These are phyloP conservation scores for Penicillium longicatenatum DNA, from an alignment of 495 filamentous ascomycete species.

Conservation along the genomic window DNA sequence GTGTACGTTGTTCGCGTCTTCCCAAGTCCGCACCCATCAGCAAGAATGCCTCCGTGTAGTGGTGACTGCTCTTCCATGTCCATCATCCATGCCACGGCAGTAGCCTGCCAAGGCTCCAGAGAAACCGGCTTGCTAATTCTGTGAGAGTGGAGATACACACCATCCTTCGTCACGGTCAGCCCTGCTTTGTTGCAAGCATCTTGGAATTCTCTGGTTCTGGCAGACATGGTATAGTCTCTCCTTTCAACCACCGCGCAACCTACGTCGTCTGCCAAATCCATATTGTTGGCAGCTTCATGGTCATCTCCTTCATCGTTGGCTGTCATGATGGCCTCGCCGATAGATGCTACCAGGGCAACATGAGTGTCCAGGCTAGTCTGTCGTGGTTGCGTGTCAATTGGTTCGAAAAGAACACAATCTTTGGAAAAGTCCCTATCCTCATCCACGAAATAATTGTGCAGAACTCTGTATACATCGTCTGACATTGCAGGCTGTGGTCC, in stretches of 20 bases:
- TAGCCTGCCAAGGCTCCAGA: not conserved
- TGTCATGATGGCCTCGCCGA: not conserved
- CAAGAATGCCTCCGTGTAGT: not conserved
- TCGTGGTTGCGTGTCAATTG: not conserved
- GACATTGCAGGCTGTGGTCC: not conserved
- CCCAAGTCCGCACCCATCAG: not conserved
- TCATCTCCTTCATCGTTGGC: not conserved
- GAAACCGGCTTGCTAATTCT: not conserved
- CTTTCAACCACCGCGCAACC: not conserved
- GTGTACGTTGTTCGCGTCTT: not conserved
- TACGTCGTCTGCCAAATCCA: not conserved
- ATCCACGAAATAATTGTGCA: not conserved
- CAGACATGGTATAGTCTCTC: not conserved
- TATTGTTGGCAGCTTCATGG: not conserved
- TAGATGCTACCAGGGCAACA: not conserved
- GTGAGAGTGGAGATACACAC: not conserved
- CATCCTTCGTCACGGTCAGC: not conserved
- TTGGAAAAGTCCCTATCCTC: not conserved
- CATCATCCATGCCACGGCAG: not conserved
- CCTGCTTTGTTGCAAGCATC: not conserved
- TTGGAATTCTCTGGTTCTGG: not conserved
- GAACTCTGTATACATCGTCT: not conserved
- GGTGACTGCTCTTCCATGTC: not conserved
- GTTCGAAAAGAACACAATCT: not conserved
- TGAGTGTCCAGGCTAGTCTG: not conserved